Conservation (phyloP, 129 eudicot species). For the Ambrosia artemisiifolia region DNA sequence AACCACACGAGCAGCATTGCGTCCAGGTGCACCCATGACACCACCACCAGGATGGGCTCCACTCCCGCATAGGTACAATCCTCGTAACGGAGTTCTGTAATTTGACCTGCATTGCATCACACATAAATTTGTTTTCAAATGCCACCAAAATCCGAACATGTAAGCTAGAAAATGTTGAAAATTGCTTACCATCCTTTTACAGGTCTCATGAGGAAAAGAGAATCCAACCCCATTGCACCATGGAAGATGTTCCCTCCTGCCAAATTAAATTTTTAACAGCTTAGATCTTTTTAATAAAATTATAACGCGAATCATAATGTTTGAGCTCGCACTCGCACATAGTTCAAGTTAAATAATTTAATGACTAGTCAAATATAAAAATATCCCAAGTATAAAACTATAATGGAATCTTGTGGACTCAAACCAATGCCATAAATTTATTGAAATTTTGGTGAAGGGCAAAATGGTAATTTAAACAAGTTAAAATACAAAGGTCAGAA, state of each 20-base stretch:
- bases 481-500: background rate
- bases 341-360: background rate
- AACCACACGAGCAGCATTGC: conserved; percentile 78
- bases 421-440: background rate
- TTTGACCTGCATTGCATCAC: conserved; percentile 61
- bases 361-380: background rate
- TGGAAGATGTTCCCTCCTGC: conserved; percentile 97
- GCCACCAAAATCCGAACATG: background rate
- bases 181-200: conserved; percentile 85
- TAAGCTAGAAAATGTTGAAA: background rate
- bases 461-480: background rate
- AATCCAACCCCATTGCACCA: conserved; percentile 98
- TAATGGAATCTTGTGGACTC: background rate
- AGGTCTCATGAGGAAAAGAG: conserved; percentile 94
- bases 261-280: conserved; percentile 5
- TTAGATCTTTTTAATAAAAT: background rate
- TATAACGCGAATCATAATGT: background rate
- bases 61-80: conserved; percentile 88
- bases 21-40: conserved; percentile 99
- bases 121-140: background rate
- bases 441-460: background rate
- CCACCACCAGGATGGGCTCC: conserved; percentile 99
- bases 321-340: background rate
- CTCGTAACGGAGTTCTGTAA: conserved; percentile 81
- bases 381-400: background rate